phyloP scores from a whole-genome alignment of 805 yeast species.

The Candida stauntonica region DNA sequence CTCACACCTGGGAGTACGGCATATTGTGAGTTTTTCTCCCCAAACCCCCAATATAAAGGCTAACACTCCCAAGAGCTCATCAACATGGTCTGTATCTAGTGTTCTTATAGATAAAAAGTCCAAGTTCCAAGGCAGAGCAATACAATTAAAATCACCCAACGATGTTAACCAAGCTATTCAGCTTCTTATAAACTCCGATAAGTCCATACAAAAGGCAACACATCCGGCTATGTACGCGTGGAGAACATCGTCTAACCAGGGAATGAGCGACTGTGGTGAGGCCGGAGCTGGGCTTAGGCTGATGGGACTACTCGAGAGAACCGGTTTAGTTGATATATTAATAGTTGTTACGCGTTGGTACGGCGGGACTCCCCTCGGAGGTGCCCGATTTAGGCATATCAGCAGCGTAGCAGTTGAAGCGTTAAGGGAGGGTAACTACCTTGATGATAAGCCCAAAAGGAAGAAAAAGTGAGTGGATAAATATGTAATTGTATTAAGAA shows the following conservation, averaged over 20 bases:
- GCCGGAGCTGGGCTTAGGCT: slow-evolving; percentile 66
- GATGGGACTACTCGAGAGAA: slow-evolving; percentile 47
- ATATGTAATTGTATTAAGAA: not conserved
- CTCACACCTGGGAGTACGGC: no score
- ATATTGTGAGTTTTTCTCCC: no score
- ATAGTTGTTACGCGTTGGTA: slow-evolving; percentile 79
- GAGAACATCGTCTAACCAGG: slow-evolving; percentile 49
- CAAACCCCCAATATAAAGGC: no score
- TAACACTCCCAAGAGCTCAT: slow-evolving; percentile 1
- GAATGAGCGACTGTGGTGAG: slow-evolving; percentile 68
- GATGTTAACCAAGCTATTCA: slow-evolving; percentile 43
- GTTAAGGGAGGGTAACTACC: slow-evolving; percentile 35
- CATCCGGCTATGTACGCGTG: slow-evolving; percentile 77
- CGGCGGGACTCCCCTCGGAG: slow-evolving; percentile 73
- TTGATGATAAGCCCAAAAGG: slow-evolving; percentile 6
- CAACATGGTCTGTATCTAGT: slow-evolving; percentile 38
- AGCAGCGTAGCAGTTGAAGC: slow-evolving; percentile 52
- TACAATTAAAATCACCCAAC: slow-evolving; percentile 32
- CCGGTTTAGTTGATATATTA: slow-evolving; percentile 47
- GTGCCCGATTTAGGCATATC: slow-evolving; percentile 66
- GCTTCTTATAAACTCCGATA: slow-evolving; percentile 41
- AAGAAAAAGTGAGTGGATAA: slow-evolving; percentile 2
- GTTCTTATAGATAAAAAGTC: slow-evolving; percentile 50
- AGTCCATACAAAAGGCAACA: slow-evolving; percentile 50
- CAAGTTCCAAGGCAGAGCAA: slow-evolving; percentile 61